These are phyloP conservation scores for Phoma herbarum DNA, from an alignment of 2,329 filamentous ascomycete genomes.

Conservation along the genomic window DNA sequence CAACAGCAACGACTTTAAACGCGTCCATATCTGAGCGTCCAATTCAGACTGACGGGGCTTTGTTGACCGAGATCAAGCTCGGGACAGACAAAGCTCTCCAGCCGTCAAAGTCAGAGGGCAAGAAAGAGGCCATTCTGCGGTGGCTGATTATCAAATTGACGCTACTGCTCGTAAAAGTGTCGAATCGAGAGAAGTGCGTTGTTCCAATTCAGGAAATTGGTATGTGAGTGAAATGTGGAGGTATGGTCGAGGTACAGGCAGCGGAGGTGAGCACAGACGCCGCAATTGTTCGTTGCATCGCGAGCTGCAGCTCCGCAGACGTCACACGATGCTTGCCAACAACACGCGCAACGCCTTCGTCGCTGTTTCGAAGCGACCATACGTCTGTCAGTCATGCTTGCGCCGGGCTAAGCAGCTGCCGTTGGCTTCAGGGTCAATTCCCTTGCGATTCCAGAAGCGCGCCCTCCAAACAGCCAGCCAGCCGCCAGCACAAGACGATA, in stretches of 20 bases:
- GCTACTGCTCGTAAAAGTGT: slow-evolving; percentile 11
- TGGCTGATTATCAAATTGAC: slow-evolving; percentile 23
- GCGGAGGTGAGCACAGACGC: slow-evolving; percentile 41
- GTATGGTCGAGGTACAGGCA: neutral
- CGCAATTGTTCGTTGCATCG: slow-evolving; percentile 29
- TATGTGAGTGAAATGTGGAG: no score
- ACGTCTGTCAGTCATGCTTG: slow-evolving; percentile 44
- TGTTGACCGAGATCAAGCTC: slow-evolving; percentile 1
- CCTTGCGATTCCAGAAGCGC: slow-evolving; percentile 19
- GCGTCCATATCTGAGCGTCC: neutral
- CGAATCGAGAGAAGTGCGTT: neutral
- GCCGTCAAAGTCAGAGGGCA: slow-evolving; percentile 9
- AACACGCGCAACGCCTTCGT: slow-evolving; percentile 32
- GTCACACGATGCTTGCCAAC: slow-evolving; percentile 43
- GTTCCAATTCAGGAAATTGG: no score
- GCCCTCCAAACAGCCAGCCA: slow-evolving; percentile 37
- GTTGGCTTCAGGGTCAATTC: slow-evolving; percentile 23
- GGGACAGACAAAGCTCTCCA: slow-evolving; percentile 3
- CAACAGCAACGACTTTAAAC: neutral
- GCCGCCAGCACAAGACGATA: slow-evolving; percentile 35
- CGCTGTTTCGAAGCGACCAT: slow-evolving; percentile 35
- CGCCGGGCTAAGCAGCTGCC: slow-evolving; percentile 25
- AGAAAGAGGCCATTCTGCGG: slow-evolving; percentile 16
- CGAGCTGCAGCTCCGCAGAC: slow-evolving; percentile 27
- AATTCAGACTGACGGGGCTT: neutral